Evolutionary conservation across 2,329 filamentous ascomycete species (phyloP).

Genomic region (Ophiostoma sp.): DNA sequence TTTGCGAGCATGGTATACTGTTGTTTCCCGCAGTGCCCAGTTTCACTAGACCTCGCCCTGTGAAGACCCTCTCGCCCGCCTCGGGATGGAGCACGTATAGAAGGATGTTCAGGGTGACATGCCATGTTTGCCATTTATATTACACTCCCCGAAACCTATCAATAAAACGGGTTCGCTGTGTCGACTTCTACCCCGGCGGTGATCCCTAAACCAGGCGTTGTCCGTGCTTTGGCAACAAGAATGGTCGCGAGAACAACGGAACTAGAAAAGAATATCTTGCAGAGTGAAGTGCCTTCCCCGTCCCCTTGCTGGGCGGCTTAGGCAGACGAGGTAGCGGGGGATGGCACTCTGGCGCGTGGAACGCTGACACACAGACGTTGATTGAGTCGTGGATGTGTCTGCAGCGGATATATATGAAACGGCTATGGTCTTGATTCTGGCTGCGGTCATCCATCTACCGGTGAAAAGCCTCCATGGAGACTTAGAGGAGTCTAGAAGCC

Average conservation of each 20-base stretch:
- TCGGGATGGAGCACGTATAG: background rate
- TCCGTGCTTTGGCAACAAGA: constrained; percentile 15
- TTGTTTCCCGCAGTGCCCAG: background rate
- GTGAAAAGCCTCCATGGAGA: background rate
- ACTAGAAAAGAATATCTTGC: background rate
- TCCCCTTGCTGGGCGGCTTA: constrained; percentile 5
- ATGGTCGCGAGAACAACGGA: constrained; percentile 7
- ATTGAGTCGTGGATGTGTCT: constrained; percentile 16
- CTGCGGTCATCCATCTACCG: background rate
- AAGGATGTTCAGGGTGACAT: constrained; percentile 8
- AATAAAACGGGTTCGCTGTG: constrained; percentile 18
- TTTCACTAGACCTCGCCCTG: constrained; percentile 4
- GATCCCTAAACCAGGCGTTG: constrained; percentile 11
- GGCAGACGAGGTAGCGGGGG: constrained; percentile 13
- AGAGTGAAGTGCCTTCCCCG: constrained; percentile 1
- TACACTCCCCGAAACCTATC: constrained; percentile 15
- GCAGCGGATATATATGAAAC: constrained; percentile 23
- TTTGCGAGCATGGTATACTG: constrained; percentile 16
- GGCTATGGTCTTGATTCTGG: constrained; percentile 17
- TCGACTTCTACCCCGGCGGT: constrained; percentile 17
- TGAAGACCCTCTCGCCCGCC: background rate
- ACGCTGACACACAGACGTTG: constrained; percentile 23
- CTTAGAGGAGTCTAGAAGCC: background rate
- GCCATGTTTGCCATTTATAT: constrained; percentile 13
- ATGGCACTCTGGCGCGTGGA: constrained; percentile 20